Evolutionary conservation across 1,284 basidiomycete genomes (phyloP).

Genomic region (Cystobasidium slooffiae): DNA sequence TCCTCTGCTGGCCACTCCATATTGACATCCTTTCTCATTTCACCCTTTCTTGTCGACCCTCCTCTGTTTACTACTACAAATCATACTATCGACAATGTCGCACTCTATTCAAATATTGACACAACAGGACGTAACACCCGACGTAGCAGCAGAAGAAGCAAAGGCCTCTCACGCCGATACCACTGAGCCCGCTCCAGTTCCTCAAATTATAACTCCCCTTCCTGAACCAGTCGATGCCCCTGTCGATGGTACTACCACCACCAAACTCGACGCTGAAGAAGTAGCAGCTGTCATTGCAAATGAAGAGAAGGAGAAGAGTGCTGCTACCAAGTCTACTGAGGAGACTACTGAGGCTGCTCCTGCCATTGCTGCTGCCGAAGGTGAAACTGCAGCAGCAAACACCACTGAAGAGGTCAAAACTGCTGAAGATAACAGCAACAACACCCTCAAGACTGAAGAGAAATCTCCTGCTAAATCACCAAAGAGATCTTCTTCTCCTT

Average conservation of each 20-base stretch:
- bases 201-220: constrained; percentile 47
- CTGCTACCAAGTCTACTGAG: neutral
- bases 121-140: constrained; percentile 7
- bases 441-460: neutral
- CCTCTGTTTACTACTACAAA: no score
- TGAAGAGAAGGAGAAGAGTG: neutral
- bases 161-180: constrained; percentile 18
- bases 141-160: constrained; percentile 23
- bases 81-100: no score
- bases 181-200: constrained; percentile 45
- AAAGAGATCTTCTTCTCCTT: constrained; percentile 28
- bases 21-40: no score
- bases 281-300: constrained; percentile 2
- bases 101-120: neutral
- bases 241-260: constrained; percentile 13
- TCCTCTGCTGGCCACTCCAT: no score
- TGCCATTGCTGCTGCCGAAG: constrained; percentile 4
- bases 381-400: neutral
- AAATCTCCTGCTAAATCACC: constrained; percentile 1
- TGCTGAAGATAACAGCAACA: neutral
- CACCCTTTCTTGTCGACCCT: no score
- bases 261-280: constrained; percentile 21
- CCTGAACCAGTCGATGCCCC: constrained; percentile 42
- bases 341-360: constrained; percentile 1
- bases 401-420: constrained; percentile 4